A percentile compares a stretch with the other conserved stretches of the same genome.
phyloP scores from a whole-genome alignment of 2,329 filamentous ascomycete species.

The Xylariaceae sp. region DNA sequence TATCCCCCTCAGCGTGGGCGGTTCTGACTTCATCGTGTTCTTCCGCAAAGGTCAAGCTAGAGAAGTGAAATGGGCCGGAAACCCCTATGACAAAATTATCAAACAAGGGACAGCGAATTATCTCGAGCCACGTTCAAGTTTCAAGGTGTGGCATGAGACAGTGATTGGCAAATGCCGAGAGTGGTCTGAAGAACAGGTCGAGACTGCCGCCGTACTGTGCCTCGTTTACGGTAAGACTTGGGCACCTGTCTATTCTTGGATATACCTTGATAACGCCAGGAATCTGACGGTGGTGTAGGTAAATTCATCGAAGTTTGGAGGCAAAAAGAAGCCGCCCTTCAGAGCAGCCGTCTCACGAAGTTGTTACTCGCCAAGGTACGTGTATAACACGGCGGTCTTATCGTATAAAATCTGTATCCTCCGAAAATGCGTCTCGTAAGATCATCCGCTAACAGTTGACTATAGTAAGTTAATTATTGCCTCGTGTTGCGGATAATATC shows the following conservation, averaged over 20 bases:
- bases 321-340: constrained; percentile 79
- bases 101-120: constrained; percentile 69
- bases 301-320: constrained; percentile 91
- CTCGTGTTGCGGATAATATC: too few relatives aligned
- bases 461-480: too few relatives aligned
- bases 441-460: too few relatives aligned
- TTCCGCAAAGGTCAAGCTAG: constrained; percentile 74
- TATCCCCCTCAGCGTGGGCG: constrained; percentile 72
- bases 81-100: constrained; percentile 75
- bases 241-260: background rate
- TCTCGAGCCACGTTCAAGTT: constrained; percentile 74
- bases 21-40: constrained; percentile 84
- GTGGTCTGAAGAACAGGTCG: constrained; percentile 85
- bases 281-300: constrained; percentile 30
- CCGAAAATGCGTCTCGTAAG: too few relatives aligned
- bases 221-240: constrained; percentile 71
- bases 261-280: background rate
- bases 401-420: too few relatives aligned
- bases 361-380: constrained; percentile 78
- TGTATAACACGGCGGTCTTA: too few relatives aligned
- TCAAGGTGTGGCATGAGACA: constrained; percentile 76
- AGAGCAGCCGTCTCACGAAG: constrained; percentile 75
- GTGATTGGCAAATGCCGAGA: constrained; percentile 79
- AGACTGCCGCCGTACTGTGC: constrained; percentile 83
- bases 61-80: constrained; percentile 82